These are phyloP conservation scores for Cryptosporidium felis DNA, from an alignment of 169 alveolate species.

Conservation along the genomic window DNA sequence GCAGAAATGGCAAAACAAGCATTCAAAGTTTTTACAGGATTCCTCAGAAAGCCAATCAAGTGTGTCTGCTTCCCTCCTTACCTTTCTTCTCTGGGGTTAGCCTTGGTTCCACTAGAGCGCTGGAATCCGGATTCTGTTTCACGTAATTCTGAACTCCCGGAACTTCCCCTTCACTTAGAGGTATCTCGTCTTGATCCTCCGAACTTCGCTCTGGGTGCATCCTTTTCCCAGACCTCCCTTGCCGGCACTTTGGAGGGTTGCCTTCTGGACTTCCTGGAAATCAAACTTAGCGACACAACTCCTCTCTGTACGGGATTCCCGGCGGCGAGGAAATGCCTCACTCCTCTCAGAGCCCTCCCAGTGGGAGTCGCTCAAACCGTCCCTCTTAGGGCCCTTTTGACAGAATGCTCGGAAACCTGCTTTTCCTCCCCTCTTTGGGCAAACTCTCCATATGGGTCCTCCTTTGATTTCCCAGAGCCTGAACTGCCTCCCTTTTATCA, in stretches of 20 bases:
- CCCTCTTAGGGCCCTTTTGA: conserved; percentile 31
- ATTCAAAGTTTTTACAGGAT: conserved; percentile 27
- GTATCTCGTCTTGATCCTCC: conserved; percentile 20
- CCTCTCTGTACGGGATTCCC: conserved; percentile 63
- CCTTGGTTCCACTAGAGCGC: conserved; percentile 11
- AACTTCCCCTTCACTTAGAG: conserved; percentile 27
- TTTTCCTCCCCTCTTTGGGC: conserved; percentile 64
- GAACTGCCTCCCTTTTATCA: conserved; percentile 63
- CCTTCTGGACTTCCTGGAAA: conserved; percentile 26
- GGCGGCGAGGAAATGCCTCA: conserved; percentile 38
- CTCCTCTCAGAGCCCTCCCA: conserved; percentile 57
- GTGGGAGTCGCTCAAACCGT: conserved; percentile 33
- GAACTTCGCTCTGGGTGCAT: conserved; percentile 15
- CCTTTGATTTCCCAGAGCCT: conserved; percentile 44
- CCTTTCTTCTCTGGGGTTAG: conserved; percentile 15
- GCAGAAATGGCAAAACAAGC: conserved; percentile 37
- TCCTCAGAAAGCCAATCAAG: conserved; percentile 30
- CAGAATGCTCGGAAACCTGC: conserved; percentile 20
- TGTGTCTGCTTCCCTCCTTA: conserved; percentile 40
- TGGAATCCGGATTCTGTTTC: conserved; percentile 16
- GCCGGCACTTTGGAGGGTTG: conserved; percentile 59
- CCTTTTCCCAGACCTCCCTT: conserved; percentile 44
- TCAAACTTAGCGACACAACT: conserved; percentile 42
- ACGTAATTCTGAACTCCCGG: neutral
- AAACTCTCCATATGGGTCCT: conserved; percentile 55